These are phyloP conservation scores for Hypholoma fasciculare DNA, from an alignment of 768 basidiomycete genomes.

Conservation along the genomic window DNA sequence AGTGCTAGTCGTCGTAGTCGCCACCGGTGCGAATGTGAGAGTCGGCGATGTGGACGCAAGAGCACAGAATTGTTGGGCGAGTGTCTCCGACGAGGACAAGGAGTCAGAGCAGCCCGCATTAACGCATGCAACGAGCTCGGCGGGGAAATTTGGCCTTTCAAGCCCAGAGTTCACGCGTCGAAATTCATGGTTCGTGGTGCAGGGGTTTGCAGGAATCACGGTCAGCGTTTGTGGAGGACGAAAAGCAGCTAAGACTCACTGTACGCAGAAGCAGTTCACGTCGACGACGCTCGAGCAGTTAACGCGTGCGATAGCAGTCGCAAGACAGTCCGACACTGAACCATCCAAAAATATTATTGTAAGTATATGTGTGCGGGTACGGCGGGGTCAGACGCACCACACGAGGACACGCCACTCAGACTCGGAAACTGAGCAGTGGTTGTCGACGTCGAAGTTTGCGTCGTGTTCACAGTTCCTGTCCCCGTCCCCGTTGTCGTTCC, in stretches of 20 bases:
- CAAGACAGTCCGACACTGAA: slow-evolving; percentile 47
- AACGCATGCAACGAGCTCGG: slow-evolving; percentile 37
- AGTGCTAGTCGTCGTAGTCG: slow-evolving; percentile 6
- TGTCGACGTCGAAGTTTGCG: slow-evolving; percentile 25
- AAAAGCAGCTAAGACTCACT: slow-evolving; percentile 23
- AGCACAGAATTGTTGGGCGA: slow-evolving; percentile 51
- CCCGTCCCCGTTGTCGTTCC: background rate
- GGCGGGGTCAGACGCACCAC: slow-evolving; percentile 28
- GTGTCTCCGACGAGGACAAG: slow-evolving; percentile 37
- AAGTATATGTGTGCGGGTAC: background rate
- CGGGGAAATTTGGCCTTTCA: slow-evolving; percentile 33
- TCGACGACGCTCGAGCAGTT: slow-evolving; percentile 46
- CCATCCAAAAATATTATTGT: background rate
- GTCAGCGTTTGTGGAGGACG: background rate
- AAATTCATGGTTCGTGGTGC: background rate
- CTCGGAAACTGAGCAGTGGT: slow-evolving; percentile 37
- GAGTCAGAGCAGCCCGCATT: slow-evolving; percentile 34
- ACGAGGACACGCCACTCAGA: slow-evolving; percentile 36
- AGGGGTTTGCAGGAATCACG: background rate
- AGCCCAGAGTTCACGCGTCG: too few relatives aligned
- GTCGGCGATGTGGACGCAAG: slow-evolving; percentile 33
- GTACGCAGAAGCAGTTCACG: slow-evolving; percentile 50
- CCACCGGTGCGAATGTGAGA: slow-evolving; percentile 34
- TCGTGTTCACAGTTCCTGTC: slow-evolving; percentile 5
- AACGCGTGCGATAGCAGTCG: slow-evolving; percentile 32